phyloP scores from a whole-genome alignment of 345 rosid genomes.

The Schrenkiella parvula region DNA sequence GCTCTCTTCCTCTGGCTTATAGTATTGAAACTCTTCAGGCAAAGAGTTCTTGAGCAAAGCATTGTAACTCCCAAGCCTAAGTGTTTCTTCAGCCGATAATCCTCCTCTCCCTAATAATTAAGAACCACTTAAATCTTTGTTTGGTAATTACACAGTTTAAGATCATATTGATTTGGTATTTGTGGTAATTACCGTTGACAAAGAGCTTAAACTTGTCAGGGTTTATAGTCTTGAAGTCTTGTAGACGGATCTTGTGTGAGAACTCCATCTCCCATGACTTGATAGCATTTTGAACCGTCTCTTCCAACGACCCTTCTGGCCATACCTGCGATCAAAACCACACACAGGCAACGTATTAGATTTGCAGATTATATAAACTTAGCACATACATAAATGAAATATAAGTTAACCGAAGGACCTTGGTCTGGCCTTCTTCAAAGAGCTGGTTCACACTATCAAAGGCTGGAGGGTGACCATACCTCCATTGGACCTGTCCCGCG shows the following conservation, averaged over 20 bases:
- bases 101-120: constrained; percentile 59
- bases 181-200: constrained; percentile 56
- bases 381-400: neutral
- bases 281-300: constrained; percentile 69
- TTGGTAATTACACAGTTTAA: neutral
- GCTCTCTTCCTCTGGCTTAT: constrained; percentile 65
- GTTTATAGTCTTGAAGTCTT: constrained; percentile 65
- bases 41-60: constrained; percentile 59
- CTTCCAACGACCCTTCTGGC: constrained; percentile 77
- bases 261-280: constrained; percentile 92
- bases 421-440: constrained; percentile 67
- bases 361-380: neutral
- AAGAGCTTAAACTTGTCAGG: constrained; percentile 66
- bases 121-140: neutral
- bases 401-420: constrained; percentile 31
- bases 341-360: neutral
- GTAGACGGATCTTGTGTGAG: constrained; percentile 62
- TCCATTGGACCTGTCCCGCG: constrained; percentile 47
- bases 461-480: constrained; percentile 59
- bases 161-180: neutral
- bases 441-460: constrained; percentile 53
- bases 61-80: constrained; percentile 62
- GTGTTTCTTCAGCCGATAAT: constrained; percentile 59
- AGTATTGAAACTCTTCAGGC: constrained; percentile 54
- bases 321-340: constrained; percentile 46